Evolutionary conservation across 2,329 filamentous ascomycete species (phyloP), one percentile per base, ranked within the genome.

Genomic region (Hypoxylon sp.): DNA sequence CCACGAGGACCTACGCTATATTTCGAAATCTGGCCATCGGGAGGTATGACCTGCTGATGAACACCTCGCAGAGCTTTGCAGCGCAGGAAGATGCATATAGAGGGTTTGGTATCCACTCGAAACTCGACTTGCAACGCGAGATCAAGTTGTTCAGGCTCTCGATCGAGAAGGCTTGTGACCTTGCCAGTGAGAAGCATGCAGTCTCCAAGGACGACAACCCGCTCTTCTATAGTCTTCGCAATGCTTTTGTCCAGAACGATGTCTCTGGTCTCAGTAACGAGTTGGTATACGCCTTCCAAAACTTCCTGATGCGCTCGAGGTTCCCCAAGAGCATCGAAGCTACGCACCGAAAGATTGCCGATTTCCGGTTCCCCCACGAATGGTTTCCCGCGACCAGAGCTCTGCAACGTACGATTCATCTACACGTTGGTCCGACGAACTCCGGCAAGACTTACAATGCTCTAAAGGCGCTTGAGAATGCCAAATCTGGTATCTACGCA

Each of bases 401-500:
- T 46, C 83, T 96, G 72, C 92, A 94, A 73, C 86, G 96, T 45
- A 95, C 88, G 0, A 86, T 99, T 40, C 93, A 98, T 80, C 82
- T 99, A 18, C 96, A 99, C 73, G 93, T 99, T 51, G 96, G 96
- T 0, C 96, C 96, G 1, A 99, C 96, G 1, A 99, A 99, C 78
- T 98, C 96, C 0, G 96, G 96, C 61, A 99, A 99, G 83, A 99
- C 96, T 0, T 99, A 98, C 76, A 91, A 93, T 75, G 96, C 96
- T 0, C 81, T 99, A 68, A 90, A 97, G 79, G 89, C 91, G 11
- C 84, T 99, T 9, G 93, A 97, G 76, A 83, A 87, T 51, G 90
- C 91, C 2, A 84, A 89, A 28, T 85, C 83, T 7, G 96, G 96
- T 38, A 89, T 97, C 51, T 99, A 98, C 76, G 93, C 95, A 2